phyloP scores from a whole-genome alignment of 148 eudicot genomes.

The Euryodendron excelsum region DNA sequence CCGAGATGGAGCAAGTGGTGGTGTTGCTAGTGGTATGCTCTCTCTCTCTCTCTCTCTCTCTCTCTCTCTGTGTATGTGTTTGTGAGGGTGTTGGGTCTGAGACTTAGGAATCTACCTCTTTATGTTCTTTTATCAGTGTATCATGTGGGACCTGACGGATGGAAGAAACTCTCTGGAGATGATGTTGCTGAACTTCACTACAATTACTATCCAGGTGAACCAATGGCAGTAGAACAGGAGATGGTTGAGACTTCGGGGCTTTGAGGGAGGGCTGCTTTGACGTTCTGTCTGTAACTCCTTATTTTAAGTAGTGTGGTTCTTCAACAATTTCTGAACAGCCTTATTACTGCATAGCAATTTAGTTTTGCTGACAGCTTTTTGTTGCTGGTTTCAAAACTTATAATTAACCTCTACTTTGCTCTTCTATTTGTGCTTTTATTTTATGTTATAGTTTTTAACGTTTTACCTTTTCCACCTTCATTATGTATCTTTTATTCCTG shows the following conservation, averaged over 20 bases:
- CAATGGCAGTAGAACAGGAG: slow-evolving; percentile 65
- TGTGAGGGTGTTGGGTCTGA: background rate
- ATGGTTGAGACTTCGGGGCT: slow-evolving; percentile 56
- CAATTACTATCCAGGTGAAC: slow-evolving; percentile 65
- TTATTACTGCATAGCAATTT: background rate
- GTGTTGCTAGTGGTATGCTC: slow-evolving; percentile 81
- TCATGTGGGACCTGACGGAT: slow-evolving; percentile 78
- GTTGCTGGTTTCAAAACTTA: background rate
- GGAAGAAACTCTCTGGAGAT: slow-evolving; percentile 89
- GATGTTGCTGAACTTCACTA: slow-evolving; percentile 92
- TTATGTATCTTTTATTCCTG: background rate
- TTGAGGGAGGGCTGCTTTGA: slow-evolving; percentile 16
- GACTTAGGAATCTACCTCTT: background rate
- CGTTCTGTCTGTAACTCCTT: background rate
- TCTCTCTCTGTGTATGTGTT: background rate
- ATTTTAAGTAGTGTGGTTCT: background rate
- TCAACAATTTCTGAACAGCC: background rate
- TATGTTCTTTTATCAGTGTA: slow-evolving; percentile 49
- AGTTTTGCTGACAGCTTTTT: background rate
- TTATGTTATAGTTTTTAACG: background rate
- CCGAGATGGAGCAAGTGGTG: slow-evolving; percentile 99
- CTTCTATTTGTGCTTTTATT: background rate
- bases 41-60: slow-evolving; percentile 1
- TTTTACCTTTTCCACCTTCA: background rate
- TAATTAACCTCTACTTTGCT: background rate